phyloP scores from a whole-genome alignment of 805 yeast species.

The Metschnikowia borealis region DNA sequence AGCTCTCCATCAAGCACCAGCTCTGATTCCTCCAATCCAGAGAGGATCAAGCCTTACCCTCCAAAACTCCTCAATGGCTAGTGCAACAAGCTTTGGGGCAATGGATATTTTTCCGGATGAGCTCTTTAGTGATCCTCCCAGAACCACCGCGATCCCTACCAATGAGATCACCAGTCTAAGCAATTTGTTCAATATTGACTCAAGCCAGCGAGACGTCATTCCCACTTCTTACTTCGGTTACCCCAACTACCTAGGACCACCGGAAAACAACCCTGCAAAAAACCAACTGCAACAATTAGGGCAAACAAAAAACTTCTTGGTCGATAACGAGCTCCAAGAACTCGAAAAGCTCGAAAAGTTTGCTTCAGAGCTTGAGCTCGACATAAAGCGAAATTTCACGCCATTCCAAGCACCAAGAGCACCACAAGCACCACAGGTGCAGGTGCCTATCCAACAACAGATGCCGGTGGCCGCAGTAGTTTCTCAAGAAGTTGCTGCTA shows the following conservation, averaged over 20 bases:
- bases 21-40: neutral
- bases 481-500: no score
- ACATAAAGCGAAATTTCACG: no score
- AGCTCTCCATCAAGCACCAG: neutral
- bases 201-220: neutral
- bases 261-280: neutral
- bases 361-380: no score
- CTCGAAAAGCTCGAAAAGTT: no score
- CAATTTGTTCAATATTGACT: neutral
- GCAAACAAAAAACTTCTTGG: no score
- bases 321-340: no score
- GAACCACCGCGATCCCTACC: neutral
- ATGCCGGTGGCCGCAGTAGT: no score
- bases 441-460: no score
- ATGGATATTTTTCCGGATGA: neutral
- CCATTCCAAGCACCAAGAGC: no score
- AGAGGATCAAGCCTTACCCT: neutral
- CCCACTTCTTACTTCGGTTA: neutral
- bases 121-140: neutral
- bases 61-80: neutral
- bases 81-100: neutral
- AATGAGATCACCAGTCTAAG: no score
- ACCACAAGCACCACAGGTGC: no score
- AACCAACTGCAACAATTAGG: neutral
- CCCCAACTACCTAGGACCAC: neutral